Evolutionary conservation across 768 basidiomycete genomes (phyloP), one percentile per base, ranked within the genome.

Genomic region (Pisolithus microcarpus): DNA sequence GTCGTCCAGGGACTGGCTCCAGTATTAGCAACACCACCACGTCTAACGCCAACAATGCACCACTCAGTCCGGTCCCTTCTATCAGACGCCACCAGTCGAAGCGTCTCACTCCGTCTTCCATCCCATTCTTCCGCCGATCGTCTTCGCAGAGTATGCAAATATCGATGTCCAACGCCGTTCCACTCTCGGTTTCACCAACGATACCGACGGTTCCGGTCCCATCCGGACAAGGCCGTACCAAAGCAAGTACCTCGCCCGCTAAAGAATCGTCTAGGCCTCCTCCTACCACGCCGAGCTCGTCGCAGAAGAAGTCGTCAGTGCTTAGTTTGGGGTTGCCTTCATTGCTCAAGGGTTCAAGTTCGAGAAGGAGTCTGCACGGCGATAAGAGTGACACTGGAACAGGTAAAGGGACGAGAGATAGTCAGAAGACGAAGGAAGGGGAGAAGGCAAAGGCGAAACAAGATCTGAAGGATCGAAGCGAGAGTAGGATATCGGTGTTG

Each of bases 51-150:
- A 76, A 75, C 37, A 70, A 76, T 38, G 78, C 75, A 15, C 84
- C 87, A 18, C 77, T 87, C 21, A 90, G 87, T 58, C 88, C 88
- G 30, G 74, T 82, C 18, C 76, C 81, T 16, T 87, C 86, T 15
- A 66, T 84, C 39, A 79, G 82, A 48, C 80, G 84, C 38, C 77
- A 79, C 26, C 81, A 83, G 51, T 65, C 70, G 21, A 91, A 85
- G 65, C 84, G 92, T 52, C 79, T 92, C 43, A 93, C 92, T 1
- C 91, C 91, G 1, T 92, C 90, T 24, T 88, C 90, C 13, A 95
- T 95, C 52, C 92, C 92, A 2, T 95, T 95, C 70, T 94, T 95
- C 73, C 81, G 90, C 40, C 85, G 92, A 34, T 91, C 91, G 7
- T 88, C 89, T 24, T 93, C 92, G 7, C 87, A 91, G 61, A 89